These are phyloP conservation scores for Pythium vanterpoolii DNA, from an alignment of 352 stramenopile species.

Conservation along the genomic window DNA sequence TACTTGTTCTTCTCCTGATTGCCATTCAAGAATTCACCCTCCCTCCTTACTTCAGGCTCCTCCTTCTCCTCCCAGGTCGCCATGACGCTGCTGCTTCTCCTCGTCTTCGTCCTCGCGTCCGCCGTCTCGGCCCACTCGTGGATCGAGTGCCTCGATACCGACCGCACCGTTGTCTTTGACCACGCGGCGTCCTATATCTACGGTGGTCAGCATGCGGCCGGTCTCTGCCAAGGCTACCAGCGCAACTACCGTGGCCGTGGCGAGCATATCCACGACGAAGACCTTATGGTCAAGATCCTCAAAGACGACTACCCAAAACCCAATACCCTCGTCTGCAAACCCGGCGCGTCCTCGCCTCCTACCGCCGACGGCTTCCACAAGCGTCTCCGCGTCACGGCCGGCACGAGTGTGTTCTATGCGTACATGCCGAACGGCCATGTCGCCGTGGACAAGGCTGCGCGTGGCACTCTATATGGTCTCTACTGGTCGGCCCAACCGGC, in stretches of 20 bases:
- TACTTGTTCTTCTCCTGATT: not conserved
- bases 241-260: constrained; percentile 53
- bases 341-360: constrained; percentile 21
- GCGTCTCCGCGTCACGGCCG: constrained; percentile 28
- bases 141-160: constrained; percentile 66
- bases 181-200: constrained; percentile 44
- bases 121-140: constrained; percentile 35
- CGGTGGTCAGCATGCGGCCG: constrained; percentile 29
- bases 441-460: constrained; percentile 48
- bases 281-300: constrained; percentile 49
- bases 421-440: constrained; percentile 65
- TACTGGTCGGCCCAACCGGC: constrained; percentile 45
- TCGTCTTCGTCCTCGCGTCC: not conserved
- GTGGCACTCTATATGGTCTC: constrained; percentile 46
- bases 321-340: constrained; percentile 28
- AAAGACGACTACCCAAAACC: constrained; percentile 31
- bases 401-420: constrained; percentile 40
- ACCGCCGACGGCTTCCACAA: constrained; percentile 12
- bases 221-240: constrained; percentile 51
- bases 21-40: not conserved
- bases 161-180: constrained; percentile 50
- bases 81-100: not conserved
- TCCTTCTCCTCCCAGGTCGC: not conserved
- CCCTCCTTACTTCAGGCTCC: not conserved
- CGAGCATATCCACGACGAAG: constrained; percentile 24